Conservation (phyloP, 176 grass and related monocot genomes). For the Lolium multiflorum region DNA sequence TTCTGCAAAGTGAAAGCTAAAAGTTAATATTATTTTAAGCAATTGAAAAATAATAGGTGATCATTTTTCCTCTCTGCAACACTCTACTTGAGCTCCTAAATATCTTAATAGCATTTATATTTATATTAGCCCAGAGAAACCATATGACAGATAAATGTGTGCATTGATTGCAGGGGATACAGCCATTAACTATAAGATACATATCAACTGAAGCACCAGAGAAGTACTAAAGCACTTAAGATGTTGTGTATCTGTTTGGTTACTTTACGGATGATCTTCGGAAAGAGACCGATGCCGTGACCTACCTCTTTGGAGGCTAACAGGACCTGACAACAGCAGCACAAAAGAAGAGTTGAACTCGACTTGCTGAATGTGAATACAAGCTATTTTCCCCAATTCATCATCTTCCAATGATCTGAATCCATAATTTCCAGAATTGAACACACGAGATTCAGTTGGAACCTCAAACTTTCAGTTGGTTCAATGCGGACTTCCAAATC, state of each 20-base stretch:
- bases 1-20: constrained; percentile 60
- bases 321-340: too few relatives aligned
- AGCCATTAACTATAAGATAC: neutral
- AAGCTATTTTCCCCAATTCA: too few relatives aligned
- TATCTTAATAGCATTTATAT: neutral
- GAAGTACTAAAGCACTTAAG: constrained; percentile 25
- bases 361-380: too few relatives aligned
- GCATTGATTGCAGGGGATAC: neutral
- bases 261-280: too few relatives aligned
- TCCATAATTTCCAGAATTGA: too few relatives aligned
- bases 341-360: too few relatives aligned
- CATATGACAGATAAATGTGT: constrained; percentile 8
- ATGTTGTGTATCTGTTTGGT: neutral
- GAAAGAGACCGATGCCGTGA: too few relatives aligned
- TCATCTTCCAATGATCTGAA: too few relatives aligned
- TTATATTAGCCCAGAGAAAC: constrained; percentile 19
- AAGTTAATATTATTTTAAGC: neutral
- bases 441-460: too few relatives aligned
- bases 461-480: too few relatives aligned
- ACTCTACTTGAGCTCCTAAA: constrained; percentile 17
- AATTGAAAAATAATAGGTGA: constrained; percentile 23
- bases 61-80: constrained; percentile 24
- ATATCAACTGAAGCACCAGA: neutral
- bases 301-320: too few relatives aligned
- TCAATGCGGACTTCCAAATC: too few relatives aligned